Percentiles rank a stretch among this genome's conserved stretches.
These are phyloP conservation scores for Helenozyma baotianmanensis DNA, from an alignment of 805 yeast genomes.

Conservation along the genomic window DNA sequence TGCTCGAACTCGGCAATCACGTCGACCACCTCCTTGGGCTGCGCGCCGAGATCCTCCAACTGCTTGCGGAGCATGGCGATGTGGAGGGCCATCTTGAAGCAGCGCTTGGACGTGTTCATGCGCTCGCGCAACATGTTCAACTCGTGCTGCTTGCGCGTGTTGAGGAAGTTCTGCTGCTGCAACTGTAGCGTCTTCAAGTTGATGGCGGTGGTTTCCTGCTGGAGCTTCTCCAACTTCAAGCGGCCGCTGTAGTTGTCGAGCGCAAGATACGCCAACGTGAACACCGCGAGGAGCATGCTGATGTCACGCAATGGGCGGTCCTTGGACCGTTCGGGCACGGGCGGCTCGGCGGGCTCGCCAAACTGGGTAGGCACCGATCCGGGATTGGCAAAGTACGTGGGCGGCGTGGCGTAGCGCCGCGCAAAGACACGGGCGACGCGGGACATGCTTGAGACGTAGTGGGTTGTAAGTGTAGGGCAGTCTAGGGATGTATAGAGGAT, in stretches of 20 bases:
- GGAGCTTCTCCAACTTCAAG: constrained; percentile 31
- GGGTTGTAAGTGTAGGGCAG: too few relatives aligned
- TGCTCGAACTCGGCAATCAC: constrained; percentile 54
- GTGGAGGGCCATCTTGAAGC: constrained; percentile 61
- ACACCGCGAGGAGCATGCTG: constrained; percentile 38
- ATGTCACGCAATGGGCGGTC: constrained; percentile 25
- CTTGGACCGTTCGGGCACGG: not conserved
- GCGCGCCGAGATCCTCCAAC: constrained; percentile 48
- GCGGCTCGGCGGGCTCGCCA: not conserved
- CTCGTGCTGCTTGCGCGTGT: constrained; percentile 49
- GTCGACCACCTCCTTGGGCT: constrained; percentile 53
- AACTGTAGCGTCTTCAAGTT: constrained; percentile 34
- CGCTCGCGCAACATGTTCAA: constrained; percentile 50
- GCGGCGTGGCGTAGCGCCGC: not conserved
- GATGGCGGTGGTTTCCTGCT: constrained; percentile 32
- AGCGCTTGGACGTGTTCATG: constrained; percentile 41
- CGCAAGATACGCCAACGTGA: constrained; percentile 45
- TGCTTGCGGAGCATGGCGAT: constrained; percentile 63
- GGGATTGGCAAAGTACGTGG: constrained; percentile 11
- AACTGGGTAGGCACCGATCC: constrained; percentile 8
- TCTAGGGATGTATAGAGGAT: too few relatives aligned
- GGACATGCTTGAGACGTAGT: too few relatives aligned
- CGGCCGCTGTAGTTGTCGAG: constrained; percentile 47
- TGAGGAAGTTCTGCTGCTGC: constrained; percentile 46
- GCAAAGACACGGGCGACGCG: too few relatives aligned